Evolutionary conservation across 192 early-diverging fungal genomes (phyloP), one percentile per base, ranked within the genome.

Genomic region (Rhizophlyctis rosea): DNA sequence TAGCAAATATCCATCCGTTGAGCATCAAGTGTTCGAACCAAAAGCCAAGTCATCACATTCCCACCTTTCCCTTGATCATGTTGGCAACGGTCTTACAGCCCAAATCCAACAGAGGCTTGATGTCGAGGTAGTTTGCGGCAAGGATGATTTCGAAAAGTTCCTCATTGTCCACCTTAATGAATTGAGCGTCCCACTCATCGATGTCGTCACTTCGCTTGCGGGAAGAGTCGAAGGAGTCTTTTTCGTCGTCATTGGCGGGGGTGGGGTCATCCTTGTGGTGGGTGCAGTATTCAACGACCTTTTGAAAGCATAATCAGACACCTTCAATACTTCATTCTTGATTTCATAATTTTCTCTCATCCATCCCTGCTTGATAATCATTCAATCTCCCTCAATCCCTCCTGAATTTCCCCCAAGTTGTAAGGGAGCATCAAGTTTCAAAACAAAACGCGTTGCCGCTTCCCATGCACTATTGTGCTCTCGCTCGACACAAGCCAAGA

Each of bases 21-120:
- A 16, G 47, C 23, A 1, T 57, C 34, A 14, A 9, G 51, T 27
- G 25, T 9, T n/a, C 14, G 25, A 57, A 57, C 27, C 18, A 16
- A 57, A 57, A 32, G 55, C 24, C 59, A 47, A 47, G 39, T 13
- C 39, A 47, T 9, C 11, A n/a, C 44, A 39, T 18, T 13, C 25
- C 21, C 54, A 69, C 67, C 79, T 98, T 98, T 34, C 92, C 91
- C 73, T 92, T 91, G 75, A 99, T 90, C 91, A 95, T 92, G 70
- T 96, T 96, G 54, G 96, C 96, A 44, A 98, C 92, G 2, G 94
- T 94, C 81, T 97, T 98, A 83, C 96, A 99, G 5, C 93, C 92
- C 53, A 99, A 81, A 76, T 99, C 94, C 48, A 99, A 79, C 49
- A 99, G 82, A 14, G 92, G 90, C 75, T 95, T 96, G 67, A 98